Evolutionary conservation across 2,329 filamentous ascomycete species (phyloP), one percentile per base, ranked within the genome.

Genomic region (Xylaria sp.): DNA sequence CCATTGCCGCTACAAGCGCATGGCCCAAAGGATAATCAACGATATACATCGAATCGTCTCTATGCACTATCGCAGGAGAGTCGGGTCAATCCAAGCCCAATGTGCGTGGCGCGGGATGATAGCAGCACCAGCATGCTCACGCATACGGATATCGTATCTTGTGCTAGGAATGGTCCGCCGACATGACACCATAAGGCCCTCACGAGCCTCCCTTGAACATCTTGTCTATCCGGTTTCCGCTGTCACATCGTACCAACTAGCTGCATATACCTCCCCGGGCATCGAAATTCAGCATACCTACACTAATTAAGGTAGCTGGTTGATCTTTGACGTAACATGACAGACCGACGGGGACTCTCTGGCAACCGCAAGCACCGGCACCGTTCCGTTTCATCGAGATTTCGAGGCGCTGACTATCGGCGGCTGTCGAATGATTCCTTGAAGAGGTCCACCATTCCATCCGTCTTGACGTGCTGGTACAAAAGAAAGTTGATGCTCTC

Each of bases 211-310:
- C 15, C 61, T 55, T 46, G 60, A 59, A 71, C 72, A 63, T 70
- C 61, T 65, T 65, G 21, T 31, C 54, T 53, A 25, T 44, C 66
- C 70, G 71, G 68, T 60, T 62, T 62, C 6, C 27, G 65, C 65
- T 65, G 72, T 73, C 58, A 63, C 71, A 73, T 72, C 63, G 70
- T 70, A 68, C 71, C 72, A 72, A 64, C 70, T 67, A 65, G 70
- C 70, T 76, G 73, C 73, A 77, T 76, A 68, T 62, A 67, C 68
- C 64, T 75, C 72, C 75, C 74, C 73, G 75, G 70, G 76, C 75
- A 74, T 68, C 73, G 68, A 72, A 67, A 68, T 66, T 52, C 58
- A 51, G 49, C 61, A 51, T 43, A 44, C 23, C 59, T 61, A 51
- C 56, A n/a, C 44, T 43, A 65, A 58, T 71, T 57, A 38, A 70